Conservation (phyloP, 352 stramenopile genomes). For the Pythium coloratum region DNA sequence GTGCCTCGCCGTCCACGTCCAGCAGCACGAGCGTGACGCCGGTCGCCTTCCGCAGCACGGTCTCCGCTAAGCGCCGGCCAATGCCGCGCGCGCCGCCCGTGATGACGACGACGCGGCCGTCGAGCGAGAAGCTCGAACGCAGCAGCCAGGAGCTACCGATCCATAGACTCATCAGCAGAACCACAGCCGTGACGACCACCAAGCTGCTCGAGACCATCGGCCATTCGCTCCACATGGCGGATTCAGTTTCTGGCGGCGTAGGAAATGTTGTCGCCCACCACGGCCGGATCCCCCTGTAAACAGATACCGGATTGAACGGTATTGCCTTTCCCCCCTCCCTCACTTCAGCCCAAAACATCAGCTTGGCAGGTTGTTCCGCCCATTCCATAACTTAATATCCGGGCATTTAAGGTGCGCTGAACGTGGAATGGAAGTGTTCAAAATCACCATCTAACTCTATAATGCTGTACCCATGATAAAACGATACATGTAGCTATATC, state of each 20-base stretch:
- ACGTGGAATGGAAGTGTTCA: too few species aligned
- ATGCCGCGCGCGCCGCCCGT: slow-evolving; percentile 65
- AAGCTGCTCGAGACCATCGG: neutral
- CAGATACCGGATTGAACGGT: neutral
- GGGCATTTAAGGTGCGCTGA: neutral
- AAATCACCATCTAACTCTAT: too few species aligned
- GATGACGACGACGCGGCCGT: slow-evolving; percentile 59
- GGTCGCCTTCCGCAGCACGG: slow-evolving; percentile 29
- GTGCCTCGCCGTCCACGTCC: slow-evolving; percentile 52
- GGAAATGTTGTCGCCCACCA: neutral
- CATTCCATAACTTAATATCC: neutral
- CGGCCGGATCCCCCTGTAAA: neutral
- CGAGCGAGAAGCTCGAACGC: slow-evolving; percentile 35
- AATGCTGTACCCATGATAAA: neutral
- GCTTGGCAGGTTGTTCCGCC: neutral
- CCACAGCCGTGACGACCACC: neutral
- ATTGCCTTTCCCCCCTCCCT: neutral
- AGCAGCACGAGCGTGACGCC: slow-evolving; percentile 55
- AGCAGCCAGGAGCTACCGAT: neutral
- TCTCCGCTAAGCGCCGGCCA: slow-evolving; percentile 42
- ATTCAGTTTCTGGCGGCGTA: neutral
- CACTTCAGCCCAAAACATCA: slow-evolving; percentile 5
- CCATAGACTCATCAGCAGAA: slow-evolving; percentile 43
- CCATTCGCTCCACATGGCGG: neutral
- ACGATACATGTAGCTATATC: neutral